Evolutionary conservation across 2,329 filamentous ascomycete genomes (phyloP).

Genomic region (Diaporthe australafricana): DNA sequence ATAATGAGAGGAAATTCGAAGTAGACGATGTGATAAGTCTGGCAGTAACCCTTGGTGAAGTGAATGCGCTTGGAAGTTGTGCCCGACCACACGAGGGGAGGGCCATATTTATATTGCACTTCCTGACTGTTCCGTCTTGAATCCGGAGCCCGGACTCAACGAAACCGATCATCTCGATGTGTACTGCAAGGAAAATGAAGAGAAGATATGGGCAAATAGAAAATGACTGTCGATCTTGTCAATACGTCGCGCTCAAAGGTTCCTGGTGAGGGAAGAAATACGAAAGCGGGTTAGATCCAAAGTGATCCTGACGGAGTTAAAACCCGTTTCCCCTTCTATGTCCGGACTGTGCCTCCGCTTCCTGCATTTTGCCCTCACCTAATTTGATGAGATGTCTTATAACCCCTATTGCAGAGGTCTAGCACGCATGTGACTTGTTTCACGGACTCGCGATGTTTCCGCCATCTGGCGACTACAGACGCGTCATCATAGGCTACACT

Average conservation of each 20-base stretch:
- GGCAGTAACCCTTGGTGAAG: not conserved
- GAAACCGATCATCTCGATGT: not conserved
- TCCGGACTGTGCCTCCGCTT: not conserved
- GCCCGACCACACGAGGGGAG: not conserved
- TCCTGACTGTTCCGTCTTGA: too few relatives aligned
- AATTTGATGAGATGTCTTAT: too few relatives aligned
- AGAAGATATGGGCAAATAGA: too few relatives aligned
- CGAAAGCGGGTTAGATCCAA: slow-evolving; percentile 21
- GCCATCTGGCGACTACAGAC: not conserved
- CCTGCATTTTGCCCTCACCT: too few relatives aligned
- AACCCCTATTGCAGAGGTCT: too few relatives aligned
- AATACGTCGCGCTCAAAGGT: not conserved
- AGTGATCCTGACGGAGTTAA: not conserved
- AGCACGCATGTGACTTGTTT: too few relatives aligned
- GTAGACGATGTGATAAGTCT: not conserved
- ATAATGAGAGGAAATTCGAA: not conserved
- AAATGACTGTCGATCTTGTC: not conserved
- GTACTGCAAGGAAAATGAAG: too few relatives aligned
- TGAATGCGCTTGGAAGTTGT: not conserved
- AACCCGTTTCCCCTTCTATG: not conserved
- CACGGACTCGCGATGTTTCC: not conserved
- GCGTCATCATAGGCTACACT: too few relatives aligned
- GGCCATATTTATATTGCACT: not conserved
- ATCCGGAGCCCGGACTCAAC: not conserved
- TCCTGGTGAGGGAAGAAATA: not conserved